Conservation (phyloP, 208 protist species). For the Paratrypanosoma confusum region DNA sequence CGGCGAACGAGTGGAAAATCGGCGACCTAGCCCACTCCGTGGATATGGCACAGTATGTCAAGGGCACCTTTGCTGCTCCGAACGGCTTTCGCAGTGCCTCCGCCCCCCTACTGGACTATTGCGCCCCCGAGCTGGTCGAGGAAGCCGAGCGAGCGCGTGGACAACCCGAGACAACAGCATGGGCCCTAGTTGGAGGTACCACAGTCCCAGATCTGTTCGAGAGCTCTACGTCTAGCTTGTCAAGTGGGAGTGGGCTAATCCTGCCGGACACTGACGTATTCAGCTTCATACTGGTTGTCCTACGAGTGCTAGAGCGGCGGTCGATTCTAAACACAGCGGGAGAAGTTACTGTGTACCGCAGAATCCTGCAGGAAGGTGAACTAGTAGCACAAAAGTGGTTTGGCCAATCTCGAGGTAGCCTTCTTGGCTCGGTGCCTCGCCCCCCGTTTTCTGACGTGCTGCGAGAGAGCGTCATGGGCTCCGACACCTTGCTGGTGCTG, state of each 20-base stretch:
- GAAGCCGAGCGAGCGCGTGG: not conserved
- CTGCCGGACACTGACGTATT: conserved; percentile 46
- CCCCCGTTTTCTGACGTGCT: conserved; percentile 5
- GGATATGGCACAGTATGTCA: conserved; percentile 3
- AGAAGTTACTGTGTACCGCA: too few species aligned
- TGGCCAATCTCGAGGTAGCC: conserved; percentile 9
- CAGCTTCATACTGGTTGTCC: conserved; percentile 33
- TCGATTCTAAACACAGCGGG: conserved; percentile 21
- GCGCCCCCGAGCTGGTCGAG: conserved; percentile 25
- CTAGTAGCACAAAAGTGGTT: too few species aligned
- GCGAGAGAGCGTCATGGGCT: conserved; percentile 14
- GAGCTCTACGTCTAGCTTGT: too few species aligned
- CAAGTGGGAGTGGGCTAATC: too few species aligned
- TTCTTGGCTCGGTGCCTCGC: conserved; percentile 13
- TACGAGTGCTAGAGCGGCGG: conserved; percentile 22
- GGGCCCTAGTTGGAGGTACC: too few species aligned
- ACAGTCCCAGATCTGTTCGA: too few species aligned
- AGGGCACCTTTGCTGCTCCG: not conserved
- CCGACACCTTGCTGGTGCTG: conserved; percentile 23
- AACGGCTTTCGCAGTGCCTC: conserved; percentile 12
- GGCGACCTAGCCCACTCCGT: conserved; percentile 34
- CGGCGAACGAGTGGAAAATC: conserved; percentile 32
- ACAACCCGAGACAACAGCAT: too few species aligned
- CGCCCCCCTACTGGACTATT: conserved; percentile 43
- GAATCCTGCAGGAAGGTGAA: too few species aligned